Base-by-base conservation (phyloP, 176 grass and related monocot species). In the Eleusine coracana region DNA sequence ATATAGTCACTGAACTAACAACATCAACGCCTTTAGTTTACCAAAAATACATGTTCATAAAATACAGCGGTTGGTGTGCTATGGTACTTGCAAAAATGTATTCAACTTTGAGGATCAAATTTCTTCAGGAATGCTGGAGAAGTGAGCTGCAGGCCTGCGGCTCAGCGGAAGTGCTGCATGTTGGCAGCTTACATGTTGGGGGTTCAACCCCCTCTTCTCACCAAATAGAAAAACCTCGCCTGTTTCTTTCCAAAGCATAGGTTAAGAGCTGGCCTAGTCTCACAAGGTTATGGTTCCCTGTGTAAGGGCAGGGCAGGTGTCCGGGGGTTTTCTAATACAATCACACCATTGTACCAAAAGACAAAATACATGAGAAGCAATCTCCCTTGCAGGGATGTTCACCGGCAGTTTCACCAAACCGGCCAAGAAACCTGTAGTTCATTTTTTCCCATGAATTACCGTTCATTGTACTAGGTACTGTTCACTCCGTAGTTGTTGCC, bases 41-140 rank as follows among this genome's bases (percentile, higher is more conserved):
- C 8, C n/a, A 62, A 28, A 62, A 62, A 27, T 3, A 58, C 36
- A 13, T 61, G 65, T 31, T 68, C 1, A 15, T 21, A 68, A 58
- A 36, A 60, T 69, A 70, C 14, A 10, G 13, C 29, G 10, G 10
- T 42, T 85, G 14, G 21, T 15, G 4, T 50, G 51, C 49, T 41
- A 51, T 52, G 37, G 45, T 66, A 74, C 28, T 68, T 56, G 36
- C 25, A 17, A 68, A 67, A 77, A 76, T 25, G 55, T 38, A 27
- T 38, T 40, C 40, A 55, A 77, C 38, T 85, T 28, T 25, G 58
- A 78, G 41, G 18, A 49, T 77, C 8, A 11, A 12, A 45, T 42
- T 31, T 77, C 49, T 4, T 37, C 31, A 34, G 31, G 31, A 34
- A 34, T 34, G 31, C 31, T 34, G 31, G 31, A 34, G 31, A 34